Evolutionary conservation across 2,329 filamentous ascomycete genomes (phyloP).

Genomic region (Fusarium haematococcum): DNA sequence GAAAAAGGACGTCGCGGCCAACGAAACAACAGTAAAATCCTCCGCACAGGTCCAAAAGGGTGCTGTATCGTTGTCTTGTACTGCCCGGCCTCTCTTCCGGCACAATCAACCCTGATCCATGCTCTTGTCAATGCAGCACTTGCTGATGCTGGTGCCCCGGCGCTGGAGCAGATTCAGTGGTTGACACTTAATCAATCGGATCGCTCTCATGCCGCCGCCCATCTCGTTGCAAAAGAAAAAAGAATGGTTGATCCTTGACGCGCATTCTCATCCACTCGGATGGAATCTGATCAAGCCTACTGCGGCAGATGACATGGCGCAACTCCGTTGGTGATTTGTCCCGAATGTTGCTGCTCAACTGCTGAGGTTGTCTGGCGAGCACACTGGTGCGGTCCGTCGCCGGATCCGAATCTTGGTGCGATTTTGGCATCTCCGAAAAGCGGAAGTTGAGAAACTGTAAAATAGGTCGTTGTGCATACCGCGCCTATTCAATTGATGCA

Average conservation of each 20-base stretch:
- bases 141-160: constrained; percentile 6
- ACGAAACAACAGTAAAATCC: constrained; percentile 22
- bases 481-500: constrained; percentile 18
- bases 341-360: not conserved
- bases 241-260: not conserved
- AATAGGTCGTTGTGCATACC: constrained; percentile 8
- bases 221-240: not conserved
- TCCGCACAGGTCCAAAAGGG: constrained; percentile 13
- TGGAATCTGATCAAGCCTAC: not conserved
- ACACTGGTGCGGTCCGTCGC: not conserved
- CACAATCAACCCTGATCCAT: constrained; percentile 14
- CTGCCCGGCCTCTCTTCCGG: constrained; percentile 6
- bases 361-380: not conserved
- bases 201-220: not conserved
- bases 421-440: not conserved
- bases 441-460: not conserved
- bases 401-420: not conserved
- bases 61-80: constrained; percentile 3
- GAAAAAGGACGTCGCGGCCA: constrained; percentile 20
- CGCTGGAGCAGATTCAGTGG: constrained; percentile 14
- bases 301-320: not conserved
- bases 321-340: not conserved
- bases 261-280: not conserved
- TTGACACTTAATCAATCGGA: constrained; percentile 2
- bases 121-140: constrained; percentile 12